phyloP scores from a whole-genome alignment of 495 filamentous ascomycete species.

The Pyrenopolyporus hunteri region DNA sequence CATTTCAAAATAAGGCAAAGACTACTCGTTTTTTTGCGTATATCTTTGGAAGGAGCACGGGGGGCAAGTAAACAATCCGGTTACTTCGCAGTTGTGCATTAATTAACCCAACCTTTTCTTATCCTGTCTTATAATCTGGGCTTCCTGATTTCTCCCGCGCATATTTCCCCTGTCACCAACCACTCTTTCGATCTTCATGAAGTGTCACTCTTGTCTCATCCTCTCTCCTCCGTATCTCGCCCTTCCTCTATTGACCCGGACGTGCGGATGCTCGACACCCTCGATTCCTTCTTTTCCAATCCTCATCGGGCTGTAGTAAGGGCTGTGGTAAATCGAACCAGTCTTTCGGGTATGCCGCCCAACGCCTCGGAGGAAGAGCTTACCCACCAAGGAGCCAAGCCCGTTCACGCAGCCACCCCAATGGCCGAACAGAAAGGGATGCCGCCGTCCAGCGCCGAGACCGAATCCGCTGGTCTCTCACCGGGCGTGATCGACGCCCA shows the following conservation, averaged over 20 bases:
- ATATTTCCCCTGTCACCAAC: not conserved
- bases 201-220: slow-evolving; percentile 8
- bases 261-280: not conserved
- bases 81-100: too few species aligned
- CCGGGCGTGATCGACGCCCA: slow-evolving; percentile 24
- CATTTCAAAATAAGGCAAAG: too few species aligned
- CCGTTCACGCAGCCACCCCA: not conserved
- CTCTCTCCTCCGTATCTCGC: not conserved
- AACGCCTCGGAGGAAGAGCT: slow-evolving; percentile 23
- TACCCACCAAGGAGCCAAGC: not conserved
- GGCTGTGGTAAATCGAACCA: not conserved
- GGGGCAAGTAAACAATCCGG: too few species aligned
- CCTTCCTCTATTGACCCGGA: not conserved
- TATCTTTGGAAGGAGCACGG: too few species aligned
- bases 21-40: too few species aligned
- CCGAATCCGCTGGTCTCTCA: not conserved
- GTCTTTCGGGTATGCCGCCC: slow-evolving; percentile 15
- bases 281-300: too few species aligned
- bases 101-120: too few species aligned
- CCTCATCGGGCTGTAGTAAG: not conserved
- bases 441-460: not conserved
- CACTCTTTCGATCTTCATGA: slow-evolving; percentile 2
- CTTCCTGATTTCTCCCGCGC: not conserved
- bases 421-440: slow-evolving; percentile 15
- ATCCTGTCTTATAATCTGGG: too few species aligned